A percentile compares a stretch with the other conserved stretches of the same genome.
These are phyloP conservation scores for Lolium multiflorum DNA, from an alignment of 176 grass and related monocot species.

Conservation along the genomic window DNA sequence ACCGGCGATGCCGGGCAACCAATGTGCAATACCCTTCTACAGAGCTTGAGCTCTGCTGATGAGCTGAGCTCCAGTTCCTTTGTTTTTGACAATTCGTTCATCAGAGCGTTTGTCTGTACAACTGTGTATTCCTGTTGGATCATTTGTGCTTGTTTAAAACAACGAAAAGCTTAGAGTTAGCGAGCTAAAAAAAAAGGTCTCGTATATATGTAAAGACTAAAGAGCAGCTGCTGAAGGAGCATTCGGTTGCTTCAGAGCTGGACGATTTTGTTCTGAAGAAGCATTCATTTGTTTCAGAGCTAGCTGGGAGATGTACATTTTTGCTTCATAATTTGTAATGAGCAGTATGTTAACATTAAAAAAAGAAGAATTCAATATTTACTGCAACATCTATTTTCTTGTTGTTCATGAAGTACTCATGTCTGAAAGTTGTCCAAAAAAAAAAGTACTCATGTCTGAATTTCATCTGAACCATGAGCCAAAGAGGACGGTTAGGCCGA, in stretches of 20 bases:
- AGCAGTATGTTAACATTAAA: neutral
- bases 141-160: constrained; percentile 40
- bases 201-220: constrained; percentile 5
- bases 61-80: constrained; percentile 28
- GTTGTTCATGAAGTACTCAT: neutral
- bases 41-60: constrained; percentile 22
- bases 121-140: constrained; percentile 35
- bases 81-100: neutral
- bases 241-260: neutral
- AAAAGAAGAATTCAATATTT: neutral
- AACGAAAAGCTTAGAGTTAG: neutral
- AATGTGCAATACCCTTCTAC: neutral
- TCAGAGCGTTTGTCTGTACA: constrained; percentile 9
- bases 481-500: too few species aligned
- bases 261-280: constrained; percentile 13
- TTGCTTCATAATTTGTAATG: neutral
- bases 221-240: constrained; percentile 29
- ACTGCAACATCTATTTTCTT: neutral
- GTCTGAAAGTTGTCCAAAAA: too few species aligned
- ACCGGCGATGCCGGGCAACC: constrained; percentile 6
- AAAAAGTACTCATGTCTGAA: too few species aligned
- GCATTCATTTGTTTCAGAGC: constrained; percentile 13
- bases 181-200: neutral
- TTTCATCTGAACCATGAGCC: neutral
- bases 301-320: neutral